Conservation (phyloP, 306 rosid genomes). For the Glycine tomentella region DNA sequence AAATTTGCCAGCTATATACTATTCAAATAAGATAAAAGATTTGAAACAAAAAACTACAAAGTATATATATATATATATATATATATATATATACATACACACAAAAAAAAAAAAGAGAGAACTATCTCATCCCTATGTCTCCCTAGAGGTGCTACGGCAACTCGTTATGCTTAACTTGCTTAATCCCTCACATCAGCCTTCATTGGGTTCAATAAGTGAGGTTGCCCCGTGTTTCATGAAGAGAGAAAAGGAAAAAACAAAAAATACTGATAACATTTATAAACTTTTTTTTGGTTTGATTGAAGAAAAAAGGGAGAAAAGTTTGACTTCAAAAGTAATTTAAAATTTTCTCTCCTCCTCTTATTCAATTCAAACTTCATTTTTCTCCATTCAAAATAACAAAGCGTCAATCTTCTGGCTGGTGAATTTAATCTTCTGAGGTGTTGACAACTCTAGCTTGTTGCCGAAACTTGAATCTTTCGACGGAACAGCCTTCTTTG, state of each 20-base stretch:
- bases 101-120: not conserved
- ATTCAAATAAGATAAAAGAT: not conserved
- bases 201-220: no score
- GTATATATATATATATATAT: not conserved
- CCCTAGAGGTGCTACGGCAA: not conserved
- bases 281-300: no score
- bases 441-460: conserved; percentile 2
- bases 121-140: conserved; percentile 2
- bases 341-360: not conserved
- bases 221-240: no score
- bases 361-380: not conserved
- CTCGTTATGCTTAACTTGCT: not conserved
- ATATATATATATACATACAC: no score
- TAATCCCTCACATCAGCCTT: not conserved
- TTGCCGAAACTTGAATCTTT: conserved; percentile 17
- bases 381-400: not conserved
- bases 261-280: no score
- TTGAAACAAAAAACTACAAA: not conserved
- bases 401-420: not conserved
- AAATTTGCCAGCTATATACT: conserved; percentile 5
- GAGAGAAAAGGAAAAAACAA: no score
- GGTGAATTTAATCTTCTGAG: not conserved
- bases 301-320: not conserved
- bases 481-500: conserved; percentile 59
- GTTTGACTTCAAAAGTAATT: not conserved